Conservation (phyloP, 2,329 filamentous ascomycete species). For the Lomentospora prolificans region DNA sequence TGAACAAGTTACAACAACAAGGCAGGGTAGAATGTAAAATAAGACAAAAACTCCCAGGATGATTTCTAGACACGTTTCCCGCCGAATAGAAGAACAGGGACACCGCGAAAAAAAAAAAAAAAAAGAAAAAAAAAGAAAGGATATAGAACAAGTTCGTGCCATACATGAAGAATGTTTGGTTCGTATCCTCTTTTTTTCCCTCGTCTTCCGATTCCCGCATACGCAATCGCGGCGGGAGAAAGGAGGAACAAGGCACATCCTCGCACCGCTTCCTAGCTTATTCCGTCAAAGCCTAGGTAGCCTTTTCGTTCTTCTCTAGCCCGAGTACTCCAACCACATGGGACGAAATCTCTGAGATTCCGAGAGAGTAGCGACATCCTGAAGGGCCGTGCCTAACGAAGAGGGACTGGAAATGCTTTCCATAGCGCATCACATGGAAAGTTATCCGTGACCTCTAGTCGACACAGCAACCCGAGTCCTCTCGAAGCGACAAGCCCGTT, state of each 20-base stretch:
- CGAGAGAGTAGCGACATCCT: no score
- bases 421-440: no score
- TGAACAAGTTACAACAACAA: no score
- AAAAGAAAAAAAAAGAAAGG: no score
- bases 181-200: background rate
- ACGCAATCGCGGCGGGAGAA: background rate
- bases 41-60: no score
- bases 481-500: background rate
- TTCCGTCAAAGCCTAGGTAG: background rate
- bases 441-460: no score
- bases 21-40: no score
- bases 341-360: no score
- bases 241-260: background rate
- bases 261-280: background rate
- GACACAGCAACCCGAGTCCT: background rate
- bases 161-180: conserved; percentile 2
- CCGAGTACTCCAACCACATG: background rate
- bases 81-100: background rate
- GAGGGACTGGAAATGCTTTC: no score
- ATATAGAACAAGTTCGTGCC: conserved; percentile 1
- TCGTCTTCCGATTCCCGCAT: background rate
- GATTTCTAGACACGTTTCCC: no score
- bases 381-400: no score
- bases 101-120: background rate
- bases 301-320: background rate